Conservation (phyloP, 163 green algal genomes). For the Trebouxiophyceae sp. region DNA sequence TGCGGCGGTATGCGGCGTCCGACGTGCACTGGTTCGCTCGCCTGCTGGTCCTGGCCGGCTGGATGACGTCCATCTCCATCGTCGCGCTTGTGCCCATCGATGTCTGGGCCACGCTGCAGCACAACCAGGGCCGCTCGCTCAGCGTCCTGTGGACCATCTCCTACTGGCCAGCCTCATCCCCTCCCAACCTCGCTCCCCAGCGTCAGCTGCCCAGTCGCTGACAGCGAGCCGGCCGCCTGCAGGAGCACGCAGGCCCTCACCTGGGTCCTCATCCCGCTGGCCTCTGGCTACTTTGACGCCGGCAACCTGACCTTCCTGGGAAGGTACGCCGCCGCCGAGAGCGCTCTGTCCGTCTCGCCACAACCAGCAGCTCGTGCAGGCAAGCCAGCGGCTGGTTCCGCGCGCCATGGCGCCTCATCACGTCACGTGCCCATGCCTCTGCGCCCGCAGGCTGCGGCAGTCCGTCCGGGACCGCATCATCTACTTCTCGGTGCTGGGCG, state of each 20-base stretch:
- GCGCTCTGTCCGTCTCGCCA: too few relatives aligned
- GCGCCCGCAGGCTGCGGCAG: not conserved
- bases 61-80: conserved; percentile 59
- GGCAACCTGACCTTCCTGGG: conserved; percentile 56
- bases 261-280: conserved; percentile 70
- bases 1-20: conserved; percentile 32
- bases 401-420: too few relatives aligned
- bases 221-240: too few relatives aligned
- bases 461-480: conserved; percentile 4
- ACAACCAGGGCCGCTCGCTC: conserved; percentile 14
- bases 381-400: too few relatives aligned
- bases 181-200: too few relatives aligned
- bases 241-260: conserved; percentile 58
- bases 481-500: conserved; percentile 31
- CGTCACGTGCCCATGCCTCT: not conserved
- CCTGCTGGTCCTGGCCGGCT: conserved; percentile 30
- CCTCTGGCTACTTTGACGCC: conserved; percentile 61
- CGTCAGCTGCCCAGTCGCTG: too few relatives aligned
- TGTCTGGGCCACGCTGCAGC: conserved; percentile 39
- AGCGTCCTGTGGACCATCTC: conserved; percentile 43
- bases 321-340: too few relatives aligned
- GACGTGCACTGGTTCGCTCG: conserved; percentile 22
- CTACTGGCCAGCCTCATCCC: conserved; percentile 55
- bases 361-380: too few relatives aligned
- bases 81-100: conserved; percentile 64